Percentiles rank a stretch among this genome's conserved stretches.
phyloP scores from a whole-genome alignment of 1,284 basidiomycete genomes.

The Ceratobasidium sp. region DNA sequence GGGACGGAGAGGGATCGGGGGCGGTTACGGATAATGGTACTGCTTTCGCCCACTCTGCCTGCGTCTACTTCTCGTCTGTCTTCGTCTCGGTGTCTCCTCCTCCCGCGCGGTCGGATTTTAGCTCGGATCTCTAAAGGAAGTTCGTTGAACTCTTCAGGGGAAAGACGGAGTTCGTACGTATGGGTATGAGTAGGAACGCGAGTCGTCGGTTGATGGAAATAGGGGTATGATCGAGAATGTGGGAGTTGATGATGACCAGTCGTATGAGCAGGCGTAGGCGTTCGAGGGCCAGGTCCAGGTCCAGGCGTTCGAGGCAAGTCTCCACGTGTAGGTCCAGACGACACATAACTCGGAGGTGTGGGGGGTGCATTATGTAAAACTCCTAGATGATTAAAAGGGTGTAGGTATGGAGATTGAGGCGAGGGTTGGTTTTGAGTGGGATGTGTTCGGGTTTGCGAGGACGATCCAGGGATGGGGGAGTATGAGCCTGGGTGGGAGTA shows the following conservation, averaged over 20 bases:
- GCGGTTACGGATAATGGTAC: background rate
- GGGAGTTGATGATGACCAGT: background rate
- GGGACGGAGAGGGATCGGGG: background rate
- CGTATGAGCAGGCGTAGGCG: background rate
- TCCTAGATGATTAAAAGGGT: too few relatives aligned
- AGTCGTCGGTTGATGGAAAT: background rate
- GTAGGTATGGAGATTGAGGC: too few relatives aligned
- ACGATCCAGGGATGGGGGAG: background rate
- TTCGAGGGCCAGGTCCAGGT: too few relatives aligned
- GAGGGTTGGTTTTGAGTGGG: too few relatives aligned
- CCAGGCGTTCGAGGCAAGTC: too few relatives aligned
- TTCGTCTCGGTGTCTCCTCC: background rate
- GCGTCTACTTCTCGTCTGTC: background rate
- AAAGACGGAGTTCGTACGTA: conserved; percentile 26
- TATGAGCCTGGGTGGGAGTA: background rate
- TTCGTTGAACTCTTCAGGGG: conserved; percentile 3
- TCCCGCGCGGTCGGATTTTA: too few relatives aligned
- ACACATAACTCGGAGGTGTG: too few relatives aligned
- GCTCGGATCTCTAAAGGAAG: conserved; percentile 15
- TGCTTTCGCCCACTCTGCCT: background rate
- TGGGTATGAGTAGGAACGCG: conserved; percentile 13
- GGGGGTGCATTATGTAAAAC: too few relatives aligned
- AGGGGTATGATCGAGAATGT: background rate
- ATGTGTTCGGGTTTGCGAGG: too few relatives aligned
- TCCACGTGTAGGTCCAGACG: too few relatives aligned